These are phyloP conservation scores for Choiromyces venosus DNA, from an alignment of 495 filamentous ascomycete genomes.

Conservation along the genomic window DNA sequence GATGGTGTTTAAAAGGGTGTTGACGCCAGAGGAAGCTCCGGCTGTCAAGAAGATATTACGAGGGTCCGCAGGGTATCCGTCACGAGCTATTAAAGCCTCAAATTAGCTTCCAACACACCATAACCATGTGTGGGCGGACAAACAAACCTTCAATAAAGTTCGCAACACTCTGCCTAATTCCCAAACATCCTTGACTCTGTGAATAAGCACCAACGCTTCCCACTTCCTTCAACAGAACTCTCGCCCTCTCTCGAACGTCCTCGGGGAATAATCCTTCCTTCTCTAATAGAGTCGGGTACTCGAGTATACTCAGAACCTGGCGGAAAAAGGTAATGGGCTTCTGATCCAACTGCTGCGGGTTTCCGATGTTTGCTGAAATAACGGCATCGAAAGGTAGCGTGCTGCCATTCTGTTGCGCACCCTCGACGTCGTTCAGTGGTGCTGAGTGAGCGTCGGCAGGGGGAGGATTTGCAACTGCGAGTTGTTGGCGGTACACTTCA, in stretches of 20 bases:
- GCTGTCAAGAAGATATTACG: conserved; percentile 77
- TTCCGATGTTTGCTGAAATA: conserved; percentile 96
- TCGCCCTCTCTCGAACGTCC: conserved; percentile 81
- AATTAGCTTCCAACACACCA: conserved; percentile 13
- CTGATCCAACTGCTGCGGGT: conserved; percentile 97
- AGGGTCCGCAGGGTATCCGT: conserved; percentile 76
- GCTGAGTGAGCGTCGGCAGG: conserved; percentile 43
- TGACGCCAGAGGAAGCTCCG: conserved; percentile 90
- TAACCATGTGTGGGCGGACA: not conserved
- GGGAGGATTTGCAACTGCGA: conserved; percentile 43
- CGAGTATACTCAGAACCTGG: conserved; percentile 88
- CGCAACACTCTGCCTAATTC: conserved; percentile 80
- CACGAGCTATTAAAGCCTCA: conserved; percentile 53
- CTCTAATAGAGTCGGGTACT: conserved; percentile 79
- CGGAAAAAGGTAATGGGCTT: conserved; percentile 99
- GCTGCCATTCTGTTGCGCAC: conserved; percentile 37
- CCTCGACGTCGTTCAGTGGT: conserved; percentile 10
- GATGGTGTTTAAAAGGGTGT: conserved; percentile 83
- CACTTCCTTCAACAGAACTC: conserved; percentile 69
- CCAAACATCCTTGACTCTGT: conserved; percentile 79
- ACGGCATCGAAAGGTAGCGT: conserved; percentile 80
- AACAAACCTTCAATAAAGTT: conserved; percentile 76
- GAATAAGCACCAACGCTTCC: conserved; percentile 95
- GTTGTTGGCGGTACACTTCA: conserved; percentile 73
- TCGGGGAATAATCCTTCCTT: conserved; percentile 52